Evolutionary conservation across 768 basidiomycete species (phyloP).

Genomic region (Candolleomyces eurysporus): DNA sequence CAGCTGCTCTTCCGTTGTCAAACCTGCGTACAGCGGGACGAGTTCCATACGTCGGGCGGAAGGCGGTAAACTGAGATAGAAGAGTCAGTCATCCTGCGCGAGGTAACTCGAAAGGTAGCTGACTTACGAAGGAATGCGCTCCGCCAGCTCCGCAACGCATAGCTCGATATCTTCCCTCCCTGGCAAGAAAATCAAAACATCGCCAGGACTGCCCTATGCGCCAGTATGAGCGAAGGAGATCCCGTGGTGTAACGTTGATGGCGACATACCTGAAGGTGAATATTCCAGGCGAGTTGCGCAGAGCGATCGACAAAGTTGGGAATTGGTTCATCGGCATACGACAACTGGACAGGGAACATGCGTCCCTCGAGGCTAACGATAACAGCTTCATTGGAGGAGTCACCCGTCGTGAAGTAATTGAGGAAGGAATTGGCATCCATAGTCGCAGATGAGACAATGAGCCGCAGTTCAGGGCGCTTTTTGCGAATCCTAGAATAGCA

Average conservation of each 20-base stretch:
- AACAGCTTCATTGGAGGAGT: conserved; percentile 64
- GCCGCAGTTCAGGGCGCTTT: conserved; percentile 84
- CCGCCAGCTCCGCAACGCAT: conserved; percentile 76
- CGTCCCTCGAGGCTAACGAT: conserved; percentile 92
- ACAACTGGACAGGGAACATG: conserved; percentile 93
- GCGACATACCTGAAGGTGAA: conserved; percentile 66
- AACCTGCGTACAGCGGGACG: conserved; percentile 84
- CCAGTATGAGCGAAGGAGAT: conserved; percentile 6
- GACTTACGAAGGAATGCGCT: conserved; percentile 68
- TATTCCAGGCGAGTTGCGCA: conserved; percentile 80
- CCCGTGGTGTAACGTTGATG: neutral
- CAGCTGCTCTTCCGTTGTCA: conserved; percentile 86
- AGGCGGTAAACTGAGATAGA: conserved; percentile 44
- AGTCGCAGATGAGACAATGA: conserved; percentile 95
- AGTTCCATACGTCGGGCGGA: conserved; percentile 58
- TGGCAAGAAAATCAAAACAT: conserved; percentile 91
- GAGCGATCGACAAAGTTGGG: conserved; percentile 82
- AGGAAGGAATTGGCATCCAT: conserved; percentile 88
- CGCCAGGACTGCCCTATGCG: conserved; percentile 73
- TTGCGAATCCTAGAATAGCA: conserved; percentile 68
- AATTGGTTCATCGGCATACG: conserved; percentile 76
- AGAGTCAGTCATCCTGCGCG: neutral
- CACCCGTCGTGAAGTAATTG: conserved; percentile 79
- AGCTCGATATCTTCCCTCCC: conserved; percentile 96
- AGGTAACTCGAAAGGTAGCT: neutral